A percentile compares a stretch with the other conserved stretches of the same genome.
phyloP scores from a whole-genome alignment of 2,329 filamentous ascomycete species.

The Diatrype stigma region DNA sequence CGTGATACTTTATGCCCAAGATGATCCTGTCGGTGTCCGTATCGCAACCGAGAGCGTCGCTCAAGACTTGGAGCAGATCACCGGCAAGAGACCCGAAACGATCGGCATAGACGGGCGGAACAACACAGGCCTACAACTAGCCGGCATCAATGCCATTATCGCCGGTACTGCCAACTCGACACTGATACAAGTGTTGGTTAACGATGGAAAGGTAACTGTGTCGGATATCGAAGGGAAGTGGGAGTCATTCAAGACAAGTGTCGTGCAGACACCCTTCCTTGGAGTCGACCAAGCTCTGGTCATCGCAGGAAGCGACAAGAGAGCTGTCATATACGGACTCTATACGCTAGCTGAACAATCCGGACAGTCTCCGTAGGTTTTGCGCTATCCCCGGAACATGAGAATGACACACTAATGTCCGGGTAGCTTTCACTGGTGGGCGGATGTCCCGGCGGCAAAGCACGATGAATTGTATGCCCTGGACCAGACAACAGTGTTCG shows the following conservation, averaged over 20 bases:
- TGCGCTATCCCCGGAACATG: neutral
- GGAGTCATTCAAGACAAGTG: constrained; percentile 50
- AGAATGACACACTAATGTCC: neutral
- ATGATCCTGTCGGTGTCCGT: constrained; percentile 15
- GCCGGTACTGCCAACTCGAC: constrained; percentile 44
- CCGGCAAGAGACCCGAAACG: constrained; percentile 8
- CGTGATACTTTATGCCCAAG: constrained; percentile 11
- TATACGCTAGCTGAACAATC: constrained; percentile 60
- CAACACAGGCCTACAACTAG: constrained; percentile 1
- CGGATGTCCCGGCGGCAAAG: constrained; percentile 49
- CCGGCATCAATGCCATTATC: constrained; percentile 38
- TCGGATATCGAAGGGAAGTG: constrained; percentile 47
- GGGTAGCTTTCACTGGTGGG: constrained; percentile 52
- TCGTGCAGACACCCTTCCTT: constrained; percentile 42
- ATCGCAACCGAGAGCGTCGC: constrained; percentile 17
- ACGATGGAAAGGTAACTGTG: constrained; percentile 43
- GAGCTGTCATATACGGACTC: constrained; percentile 55
- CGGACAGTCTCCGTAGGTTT: constrained; percentile 49
- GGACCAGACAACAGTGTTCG: constrained; percentile 41
- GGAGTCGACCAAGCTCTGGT: constrained; percentile 46
- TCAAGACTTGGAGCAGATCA: constrained; percentile 24
- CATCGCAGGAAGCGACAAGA: constrained; percentile 54
- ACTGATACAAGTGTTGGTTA: constrained; percentile 42
- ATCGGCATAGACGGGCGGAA: constrained; percentile 3
- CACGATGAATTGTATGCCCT: constrained; percentile 48